A percentile compares a stretch with the other conserved stretches of the same genome.
phyloP scores from a whole-genome alignment of 805 yeast genomes.

The Brettanomyces anomalus region DNA sequence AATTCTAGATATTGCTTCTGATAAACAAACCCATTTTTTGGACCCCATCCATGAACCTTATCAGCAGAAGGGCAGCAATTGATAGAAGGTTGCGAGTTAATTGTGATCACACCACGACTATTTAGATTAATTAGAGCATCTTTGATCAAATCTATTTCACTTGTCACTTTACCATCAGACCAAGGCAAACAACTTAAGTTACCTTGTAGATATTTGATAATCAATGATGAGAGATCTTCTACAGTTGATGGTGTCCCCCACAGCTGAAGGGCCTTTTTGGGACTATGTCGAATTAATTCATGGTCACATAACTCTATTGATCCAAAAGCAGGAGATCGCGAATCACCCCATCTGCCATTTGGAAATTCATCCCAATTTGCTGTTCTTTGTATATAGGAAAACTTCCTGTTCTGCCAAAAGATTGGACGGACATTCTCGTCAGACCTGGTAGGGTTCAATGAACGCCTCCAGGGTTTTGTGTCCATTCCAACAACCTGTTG shows the following conservation, averaged over 20 bases:
- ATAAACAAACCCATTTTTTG: slow-evolving; percentile 83
- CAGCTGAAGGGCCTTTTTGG: slow-evolving; percentile 67
- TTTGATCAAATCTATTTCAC: slow-evolving; percentile 60
- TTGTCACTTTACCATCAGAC: slow-evolving; percentile 85
- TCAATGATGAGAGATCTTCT: slow-evolving; percentile 52
- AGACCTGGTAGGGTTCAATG: slow-evolving; percentile 69
- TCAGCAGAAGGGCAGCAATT: slow-evolving; percentile 71
- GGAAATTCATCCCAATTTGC: slow-evolving; percentile 98
- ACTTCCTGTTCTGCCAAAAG: slow-evolving; percentile 92
- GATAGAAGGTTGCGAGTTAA: slow-evolving; percentile 91
- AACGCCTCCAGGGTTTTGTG: slow-evolving; percentile 83
- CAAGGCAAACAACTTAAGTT: slow-evolving; percentile 75
- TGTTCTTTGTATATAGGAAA: slow-evolving; percentile 81
- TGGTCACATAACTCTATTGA: slow-evolving; percentile 78
- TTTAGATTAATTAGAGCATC: slow-evolving; percentile 56
- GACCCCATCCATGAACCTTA: slow-evolving; percentile 88
- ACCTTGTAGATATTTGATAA: slow-evolving; percentile 64
- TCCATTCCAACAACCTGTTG: slow-evolving; percentile 17
- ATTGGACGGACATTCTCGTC: slow-evolving; percentile 87
- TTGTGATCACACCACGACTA: slow-evolving; percentile 59
- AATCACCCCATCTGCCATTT: slow-evolving; percentile 98
- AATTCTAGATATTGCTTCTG: slow-evolving; percentile 92
- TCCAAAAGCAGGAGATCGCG: slow-evolving; percentile 95
- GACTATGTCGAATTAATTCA: slow-evolving; percentile 72
- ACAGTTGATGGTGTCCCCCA: slow-evolving; percentile 77